Percentiles rank a stretch among this genome's conserved stretches.
These are phyloP conservation scores for Pelargonium nanum DNA, from an alignment of 345 rosid genomes.

Conservation along the genomic window DNA sequence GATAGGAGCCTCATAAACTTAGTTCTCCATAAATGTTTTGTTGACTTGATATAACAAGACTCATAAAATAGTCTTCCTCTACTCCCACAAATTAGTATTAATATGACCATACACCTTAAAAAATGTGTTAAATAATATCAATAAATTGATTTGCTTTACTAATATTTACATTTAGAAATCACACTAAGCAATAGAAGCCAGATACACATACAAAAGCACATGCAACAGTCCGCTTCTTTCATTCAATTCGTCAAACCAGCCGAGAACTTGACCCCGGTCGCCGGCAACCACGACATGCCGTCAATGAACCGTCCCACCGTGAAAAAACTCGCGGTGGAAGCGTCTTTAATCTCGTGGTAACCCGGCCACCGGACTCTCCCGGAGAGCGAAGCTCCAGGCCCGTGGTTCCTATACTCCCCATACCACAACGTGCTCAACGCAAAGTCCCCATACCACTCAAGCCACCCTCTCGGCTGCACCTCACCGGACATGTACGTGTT, in stretches of 20 bases:
- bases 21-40: too few relatives aligned
- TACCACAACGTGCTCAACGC: constrained; percentile 68
- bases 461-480: constrained; percentile 83
- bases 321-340: constrained; percentile 41
- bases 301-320: constrained; percentile 53
- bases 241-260: constrained; percentile 38
- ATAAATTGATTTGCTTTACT: too few relatives aligned
- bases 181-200: too few relatives aligned
- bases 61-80: too few relatives aligned
- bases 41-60: too few relatives aligned
- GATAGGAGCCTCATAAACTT: too few relatives aligned
- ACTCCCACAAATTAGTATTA: too few relatives aligned
- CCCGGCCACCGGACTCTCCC: constrained; percentile 76
- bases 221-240: not conserved
- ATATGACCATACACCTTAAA: too few relatives aligned
- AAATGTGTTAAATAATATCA: too few relatives aligned
- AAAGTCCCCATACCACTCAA: constrained; percentile 64
- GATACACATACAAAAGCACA: too few relatives aligned
- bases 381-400: constrained; percentile 40
- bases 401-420: constrained; percentile 62
- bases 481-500: constrained; percentile 51
- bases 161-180: too few relatives aligned
- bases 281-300: constrained; percentile 61
- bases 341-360: constrained; percentile 46
- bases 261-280: constrained; percentile 45